Evolutionary conservation across 257 asterid genomes (phyloP), one percentile per base, ranked within the genome.

Genomic region (Jasminum sambac): DNA sequence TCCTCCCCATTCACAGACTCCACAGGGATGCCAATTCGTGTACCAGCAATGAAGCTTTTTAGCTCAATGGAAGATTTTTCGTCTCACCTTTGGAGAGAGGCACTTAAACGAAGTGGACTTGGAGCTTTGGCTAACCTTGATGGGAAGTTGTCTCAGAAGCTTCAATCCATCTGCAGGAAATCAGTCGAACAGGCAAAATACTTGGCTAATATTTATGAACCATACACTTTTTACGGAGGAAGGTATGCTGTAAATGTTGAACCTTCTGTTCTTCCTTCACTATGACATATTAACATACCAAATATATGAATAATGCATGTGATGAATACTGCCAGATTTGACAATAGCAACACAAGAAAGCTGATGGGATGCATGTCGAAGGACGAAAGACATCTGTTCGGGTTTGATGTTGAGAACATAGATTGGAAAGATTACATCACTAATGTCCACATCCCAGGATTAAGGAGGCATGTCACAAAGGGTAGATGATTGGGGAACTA

Each of bases 401-500:
- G 89, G 41, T 89, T 89, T 38, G 96, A 91, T 41, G 94, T 95
- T n/a, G 91, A 87, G 79, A 85, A 68, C 71, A 87, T 91, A 80
- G 93, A 95, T 71, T 95, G 99, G 99, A 79, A 84, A 78, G 95
- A 95, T 63, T 95, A 91, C 70, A 89, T 95, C 70, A 78, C 86
- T 13, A 88, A 91, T 61, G 79, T 95, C 73, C 98, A 95, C 76
- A 89, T 95, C 69, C 99, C 98, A 6, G 98, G 98, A 65, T 74
- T 94, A 72, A 86, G 96, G 81, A 86, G 86, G 81, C 97, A 95
- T 74, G 98, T 95, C 43, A 88, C 92, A 96, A 95, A 95, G 83
- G 98, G 98, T 63, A 82, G 99, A 82, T 91, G 88, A 24, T 76
- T 77, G 62, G 48, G 76, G 78, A 73, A 76, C 78, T 87, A 69